Evolutionary conservation across 371 early-diverging fungal species (phyloP).

Genomic region (Mortierella sp.): DNA sequence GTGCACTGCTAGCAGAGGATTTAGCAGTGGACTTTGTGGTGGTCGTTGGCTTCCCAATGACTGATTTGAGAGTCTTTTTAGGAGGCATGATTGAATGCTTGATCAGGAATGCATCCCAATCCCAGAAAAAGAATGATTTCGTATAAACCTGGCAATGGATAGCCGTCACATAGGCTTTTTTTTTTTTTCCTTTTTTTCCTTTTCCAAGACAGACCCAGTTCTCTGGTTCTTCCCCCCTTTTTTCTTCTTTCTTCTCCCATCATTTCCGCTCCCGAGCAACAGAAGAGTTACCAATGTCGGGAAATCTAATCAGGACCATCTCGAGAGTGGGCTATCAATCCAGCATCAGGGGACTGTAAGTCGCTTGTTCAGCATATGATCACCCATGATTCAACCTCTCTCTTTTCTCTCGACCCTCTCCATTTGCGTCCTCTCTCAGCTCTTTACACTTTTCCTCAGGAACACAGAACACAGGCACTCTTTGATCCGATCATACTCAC

Average conservation of each 20-base stretch:
- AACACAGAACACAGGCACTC: too few relatives aligned
- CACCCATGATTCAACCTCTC: too few relatives aligned
- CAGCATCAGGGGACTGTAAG: too few relatives aligned
- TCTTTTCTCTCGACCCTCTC: too few relatives aligned
- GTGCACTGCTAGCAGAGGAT: constrained; percentile 13
- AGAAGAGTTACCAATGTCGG: too few relatives aligned
- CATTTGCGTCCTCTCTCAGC: too few relatives aligned
- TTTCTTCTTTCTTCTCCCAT: background rate
- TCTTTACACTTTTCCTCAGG: too few relatives aligned
- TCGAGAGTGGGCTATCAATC: constrained; percentile 16
- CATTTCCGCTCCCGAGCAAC: constrained; percentile 12
- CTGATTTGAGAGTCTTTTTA: constrained; percentile 43
- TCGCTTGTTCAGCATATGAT: too few relatives aligned
- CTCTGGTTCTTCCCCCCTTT: background rate
- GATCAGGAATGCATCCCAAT: constrained; percentile 16
- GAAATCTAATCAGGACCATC: constrained; percentile 17
- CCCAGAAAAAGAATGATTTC: background rate
- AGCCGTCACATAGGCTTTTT: constrained; percentile 14
- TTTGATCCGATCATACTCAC: too few relatives aligned
- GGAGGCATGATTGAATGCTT: constrained; percentile 35
- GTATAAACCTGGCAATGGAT: constrained; percentile 4
- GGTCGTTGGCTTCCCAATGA: constrained; percentile 24
- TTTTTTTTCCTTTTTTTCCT: background rate
- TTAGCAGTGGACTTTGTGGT: constrained; percentile 4
- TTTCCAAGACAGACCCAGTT: background rate